Evolutionary conservation across 2,329 filamentous ascomycete genomes (phyloP).

Genomic region (Verticillium albo-atrum): DNA sequence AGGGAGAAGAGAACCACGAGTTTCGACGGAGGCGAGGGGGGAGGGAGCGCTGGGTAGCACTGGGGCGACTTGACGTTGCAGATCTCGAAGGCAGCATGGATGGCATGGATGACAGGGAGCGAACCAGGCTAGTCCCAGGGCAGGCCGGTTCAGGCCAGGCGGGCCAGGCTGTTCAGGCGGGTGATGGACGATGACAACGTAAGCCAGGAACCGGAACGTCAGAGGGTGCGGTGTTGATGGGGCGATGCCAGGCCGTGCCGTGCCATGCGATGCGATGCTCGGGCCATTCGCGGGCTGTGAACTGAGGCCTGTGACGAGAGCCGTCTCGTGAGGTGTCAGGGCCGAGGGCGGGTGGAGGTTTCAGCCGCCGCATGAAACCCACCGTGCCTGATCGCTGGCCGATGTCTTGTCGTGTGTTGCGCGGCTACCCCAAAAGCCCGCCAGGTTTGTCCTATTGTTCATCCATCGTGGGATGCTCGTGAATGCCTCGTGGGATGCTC

Average conservation of each 20-base stretch:
- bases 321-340: background rate
- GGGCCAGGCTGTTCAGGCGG: background rate
- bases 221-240: background rate
- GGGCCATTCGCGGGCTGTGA: background rate
- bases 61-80: background rate
- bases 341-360: background rate
- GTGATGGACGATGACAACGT: background rate
- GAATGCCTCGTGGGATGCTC: background rate
- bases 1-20: background rate
- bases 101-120: background rate
- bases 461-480: background rate
- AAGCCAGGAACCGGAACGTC: background rate
- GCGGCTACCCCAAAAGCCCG: no score
- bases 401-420: background rate
- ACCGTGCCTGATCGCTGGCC: background rate
- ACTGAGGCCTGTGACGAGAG: background rate
- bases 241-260: background rate
- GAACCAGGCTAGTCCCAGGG: no score
- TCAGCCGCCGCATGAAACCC: background rate
- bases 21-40: background rate
- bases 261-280: background rate
- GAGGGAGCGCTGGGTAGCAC: background rate
- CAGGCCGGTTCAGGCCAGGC: no score
- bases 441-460: background rate
- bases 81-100: background rate